phyloP scores from a whole-genome alignment of 345 rosid species.

The Crucihimalaya himalaica region DNA sequence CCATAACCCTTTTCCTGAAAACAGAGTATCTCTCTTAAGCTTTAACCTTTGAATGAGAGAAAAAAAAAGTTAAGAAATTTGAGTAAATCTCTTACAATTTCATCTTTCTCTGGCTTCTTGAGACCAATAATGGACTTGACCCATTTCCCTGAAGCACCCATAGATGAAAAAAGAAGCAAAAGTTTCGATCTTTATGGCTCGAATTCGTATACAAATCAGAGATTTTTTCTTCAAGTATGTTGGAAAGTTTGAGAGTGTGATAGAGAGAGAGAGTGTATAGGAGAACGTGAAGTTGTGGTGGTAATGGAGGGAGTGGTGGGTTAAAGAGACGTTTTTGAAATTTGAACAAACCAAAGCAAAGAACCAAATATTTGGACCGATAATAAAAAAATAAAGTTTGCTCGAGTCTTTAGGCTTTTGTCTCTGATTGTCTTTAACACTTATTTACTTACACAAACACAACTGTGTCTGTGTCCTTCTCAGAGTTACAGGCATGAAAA shows the following conservation, averaged over 20 bases:
- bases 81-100: conserved; percentile 46
- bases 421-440: conserved; percentile 35
- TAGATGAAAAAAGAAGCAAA: conserved; percentile 11
- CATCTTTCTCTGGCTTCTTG: conserved; percentile 66
- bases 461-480: conserved; percentile 22
- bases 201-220: conserved; percentile 31
- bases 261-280: conserved; percentile 3
- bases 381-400: neutral
- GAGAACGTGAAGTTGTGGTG: conserved; percentile 41
- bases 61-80: neutral
- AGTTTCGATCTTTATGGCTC: conserved; percentile 33
- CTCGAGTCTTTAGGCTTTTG: conserved; percentile 41
- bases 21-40: neutral
- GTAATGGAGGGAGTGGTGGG: conserved; percentile 45
- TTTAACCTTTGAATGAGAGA: neutral
- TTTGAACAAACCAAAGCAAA: conserved; percentile 34
- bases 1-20: conserved; percentile 47
- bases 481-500: conserved; percentile 38
- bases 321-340: conserved; percentile 44
- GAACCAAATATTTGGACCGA: neutral
- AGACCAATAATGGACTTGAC: conserved; percentile 75
- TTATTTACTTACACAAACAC: conserved; percentile 17
- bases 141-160: conserved; percentile 99
- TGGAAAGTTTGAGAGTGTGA: conserved; percentile 27
- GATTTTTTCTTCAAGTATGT: conserved; percentile 13